These are phyloP conservation scores for Fomitopsis betulina DNA, from an alignment of 1,284 basidiomycete species.

Conservation along the genomic window DNA sequence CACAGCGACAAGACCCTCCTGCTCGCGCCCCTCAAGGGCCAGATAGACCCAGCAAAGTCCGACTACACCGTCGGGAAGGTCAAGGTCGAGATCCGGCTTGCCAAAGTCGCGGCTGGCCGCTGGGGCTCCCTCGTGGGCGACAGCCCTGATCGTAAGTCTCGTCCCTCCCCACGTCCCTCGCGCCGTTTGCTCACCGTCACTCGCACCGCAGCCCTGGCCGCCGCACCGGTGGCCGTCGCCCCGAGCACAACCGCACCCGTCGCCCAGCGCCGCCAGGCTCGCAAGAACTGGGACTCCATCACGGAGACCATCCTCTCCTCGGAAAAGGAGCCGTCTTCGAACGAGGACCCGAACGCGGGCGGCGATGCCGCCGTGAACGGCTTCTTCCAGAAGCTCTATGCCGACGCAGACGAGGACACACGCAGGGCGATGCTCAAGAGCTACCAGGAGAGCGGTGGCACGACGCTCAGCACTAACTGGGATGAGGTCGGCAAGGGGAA, in stretches of 20 bases:
- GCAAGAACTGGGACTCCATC: conserved; percentile 83
- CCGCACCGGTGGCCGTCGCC: conserved; percentile 29
- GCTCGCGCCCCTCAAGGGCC: conserved; percentile 76
- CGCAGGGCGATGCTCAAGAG: conserved; percentile 95
- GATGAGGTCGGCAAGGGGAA: conserved; percentile 69
- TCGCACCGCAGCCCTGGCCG: background rate
- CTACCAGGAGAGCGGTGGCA: conserved; percentile 88
- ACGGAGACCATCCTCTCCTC: conserved; percentile 58
- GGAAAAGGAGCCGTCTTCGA: conserved; percentile 58
- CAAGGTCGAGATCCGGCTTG: conserved; percentile 76
- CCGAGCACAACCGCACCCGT: conserved; percentile 24
- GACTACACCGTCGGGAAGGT: conserved; percentile 73
- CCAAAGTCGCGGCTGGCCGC: conserved; percentile 57
- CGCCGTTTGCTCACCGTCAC: background rate
- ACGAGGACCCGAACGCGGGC: conserved; percentile 80
- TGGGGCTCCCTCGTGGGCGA: conserved; percentile 80
- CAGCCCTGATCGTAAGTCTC: conserved; percentile 60
- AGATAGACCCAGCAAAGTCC: conserved; percentile 64
- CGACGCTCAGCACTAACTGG: conserved; percentile 93
- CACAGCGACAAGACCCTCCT: conserved; percentile 60
- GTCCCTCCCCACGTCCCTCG: conserved; percentile 4
- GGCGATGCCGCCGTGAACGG: conserved; percentile 74
- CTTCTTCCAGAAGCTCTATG: conserved; percentile 85
- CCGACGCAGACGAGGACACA: conserved; percentile 85
- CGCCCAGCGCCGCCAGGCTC: conserved; percentile 31